Conservation (phyloP, 306 rosid genomes). For the Begonia masoniana region DNA sequence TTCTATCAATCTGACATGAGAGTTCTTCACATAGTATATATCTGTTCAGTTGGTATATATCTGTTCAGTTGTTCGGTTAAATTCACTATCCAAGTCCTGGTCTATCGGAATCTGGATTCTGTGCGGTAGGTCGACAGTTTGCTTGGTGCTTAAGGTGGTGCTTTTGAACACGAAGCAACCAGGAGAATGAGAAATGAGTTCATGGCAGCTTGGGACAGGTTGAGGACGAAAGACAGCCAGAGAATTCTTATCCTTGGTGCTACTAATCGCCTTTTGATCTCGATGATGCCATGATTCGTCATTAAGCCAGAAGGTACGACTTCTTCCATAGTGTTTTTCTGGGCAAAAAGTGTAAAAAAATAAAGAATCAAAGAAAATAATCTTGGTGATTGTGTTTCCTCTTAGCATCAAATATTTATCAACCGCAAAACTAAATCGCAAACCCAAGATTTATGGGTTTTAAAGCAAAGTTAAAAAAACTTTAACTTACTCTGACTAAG, state of each 20-base stretch:
- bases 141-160: conserved; percentile 98
- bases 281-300: conserved; percentile 96
- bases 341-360: too few species aligned
- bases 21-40: too few species aligned
- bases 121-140: conserved; percentile 79
- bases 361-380: neutral
- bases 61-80: too few species aligned
- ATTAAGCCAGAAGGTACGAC: conserved; percentile 82
- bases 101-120: conserved; percentile 4
- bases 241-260: conserved; percentile 93
- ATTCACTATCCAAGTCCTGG: too few species aligned
- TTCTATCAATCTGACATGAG: too few species aligned
- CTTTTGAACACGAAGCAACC: conserved; percentile 94
- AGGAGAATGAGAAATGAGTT: conserved; percentile 99
- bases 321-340: conserved; percentile 3
- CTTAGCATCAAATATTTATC: too few species aligned
- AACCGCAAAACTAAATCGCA: too few species aligned
- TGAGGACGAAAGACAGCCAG: conserved; percentile 85
- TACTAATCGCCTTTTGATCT: conserved; percentile 96
- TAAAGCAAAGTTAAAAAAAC: too few species aligned
- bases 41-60: too few species aligned
- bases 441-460: too few species aligned
- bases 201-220: conserved; percentile 99
- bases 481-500: too few species aligned
- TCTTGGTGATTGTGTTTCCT: neutral